phyloP scores from a whole-genome alignment of 148 eudicot genomes.

The Agrostemma githago region DNA sequence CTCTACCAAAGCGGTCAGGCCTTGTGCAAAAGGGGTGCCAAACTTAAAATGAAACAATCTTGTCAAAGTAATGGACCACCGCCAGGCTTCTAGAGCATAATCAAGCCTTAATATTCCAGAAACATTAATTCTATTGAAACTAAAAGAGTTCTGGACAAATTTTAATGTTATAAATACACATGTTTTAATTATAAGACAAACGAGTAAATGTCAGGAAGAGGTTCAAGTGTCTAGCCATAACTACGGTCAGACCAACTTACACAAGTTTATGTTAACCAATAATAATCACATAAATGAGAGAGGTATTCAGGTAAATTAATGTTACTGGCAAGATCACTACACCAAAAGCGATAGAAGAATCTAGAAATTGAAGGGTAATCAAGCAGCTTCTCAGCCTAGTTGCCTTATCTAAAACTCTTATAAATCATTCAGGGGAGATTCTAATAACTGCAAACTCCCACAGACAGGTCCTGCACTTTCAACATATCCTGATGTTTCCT shows the following conservation, averaged over 20 bases:
- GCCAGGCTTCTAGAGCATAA: neutral
- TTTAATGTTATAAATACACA: neutral
- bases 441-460: neutral
- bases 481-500: neutral
- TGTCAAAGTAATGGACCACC: neutral
- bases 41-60: neutral
- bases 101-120: neutral
- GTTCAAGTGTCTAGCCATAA: neutral
- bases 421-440: neutral
- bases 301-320: neutral
- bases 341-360: neutral
- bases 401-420: neutral
- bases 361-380: neutral
- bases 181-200: neutral
- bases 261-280: neutral
- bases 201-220: neutral
- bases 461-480: constrained; percentile 1
- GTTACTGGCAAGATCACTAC: neutral
- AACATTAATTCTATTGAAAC: neutral
- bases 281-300: neutral
- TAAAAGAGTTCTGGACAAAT: neutral
- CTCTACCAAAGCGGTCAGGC: neutral
- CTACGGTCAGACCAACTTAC: neutral
- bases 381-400: neutral
- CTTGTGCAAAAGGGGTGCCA: neutral